phyloP scores from a whole-genome alignment of 2,329 filamentous ascomycete genomes.

The Monosporascus sp. region DNA sequence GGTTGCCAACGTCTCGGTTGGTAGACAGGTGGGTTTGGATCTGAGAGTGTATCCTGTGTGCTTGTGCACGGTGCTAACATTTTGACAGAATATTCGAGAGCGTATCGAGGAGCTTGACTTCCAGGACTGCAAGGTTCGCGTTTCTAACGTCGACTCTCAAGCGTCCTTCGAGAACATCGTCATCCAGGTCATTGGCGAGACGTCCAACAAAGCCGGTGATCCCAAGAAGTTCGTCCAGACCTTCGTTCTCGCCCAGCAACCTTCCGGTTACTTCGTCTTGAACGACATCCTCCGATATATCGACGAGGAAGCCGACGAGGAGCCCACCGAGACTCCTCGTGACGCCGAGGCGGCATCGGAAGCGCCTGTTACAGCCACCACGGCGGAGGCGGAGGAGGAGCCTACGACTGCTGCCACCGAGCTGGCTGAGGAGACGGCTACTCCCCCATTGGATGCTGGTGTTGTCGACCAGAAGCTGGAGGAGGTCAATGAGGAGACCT shows the following conservation, averaged over 20 bases:
- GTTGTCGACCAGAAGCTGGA: constrained; percentile 74
- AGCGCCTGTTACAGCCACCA: constrained; percentile 21
- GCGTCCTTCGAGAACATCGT: constrained; percentile 89
- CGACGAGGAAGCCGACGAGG: constrained; percentile 75
- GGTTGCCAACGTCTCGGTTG: constrained; percentile 78
- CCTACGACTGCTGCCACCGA: constrained; percentile 27
- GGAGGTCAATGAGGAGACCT: constrained; percentile 43
- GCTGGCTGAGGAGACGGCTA: constrained; percentile 31
- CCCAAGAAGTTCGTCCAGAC: constrained; percentile 97
- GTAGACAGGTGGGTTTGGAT: constrained; percentile 66
- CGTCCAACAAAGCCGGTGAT: constrained; percentile 86
- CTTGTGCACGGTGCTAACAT: constrained; percentile 5
- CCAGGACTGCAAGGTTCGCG: constrained; percentile 96
- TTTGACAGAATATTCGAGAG: constrained; percentile 75
- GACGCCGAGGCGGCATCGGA: constrained; percentile 20
- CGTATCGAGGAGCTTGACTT: constrained; percentile 91
- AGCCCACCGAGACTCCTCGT: constrained; percentile 43
- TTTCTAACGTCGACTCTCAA: constrained; percentile 96
- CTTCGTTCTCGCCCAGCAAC: constrained; percentile 93
- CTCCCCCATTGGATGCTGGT: constrained; percentile 32
- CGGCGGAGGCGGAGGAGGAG: constrained; percentile 27
- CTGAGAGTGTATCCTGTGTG: constrained; percentile 1
- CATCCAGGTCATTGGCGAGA: constrained; percentile 96
- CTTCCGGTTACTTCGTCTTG: constrained; percentile 94
- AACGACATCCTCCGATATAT: constrained; percentile 98